Evolutionary conservation across 441 rosid genomes (phyloP).

Genomic region (Rhodomyrtus psidioides): DNA sequence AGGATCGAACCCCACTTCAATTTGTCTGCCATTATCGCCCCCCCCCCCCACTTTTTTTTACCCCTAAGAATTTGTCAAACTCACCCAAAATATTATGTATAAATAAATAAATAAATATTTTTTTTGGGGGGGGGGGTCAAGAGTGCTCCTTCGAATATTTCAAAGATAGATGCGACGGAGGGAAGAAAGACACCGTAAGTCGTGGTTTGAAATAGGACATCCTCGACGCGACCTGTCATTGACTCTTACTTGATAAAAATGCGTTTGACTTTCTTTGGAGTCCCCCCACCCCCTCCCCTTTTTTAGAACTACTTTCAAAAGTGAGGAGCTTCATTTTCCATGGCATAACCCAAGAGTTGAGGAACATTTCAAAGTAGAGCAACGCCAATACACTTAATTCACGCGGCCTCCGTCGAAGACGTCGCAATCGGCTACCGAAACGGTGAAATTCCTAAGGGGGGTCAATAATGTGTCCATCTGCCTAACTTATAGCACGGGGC

Average conservation of each 20-base stretch:
- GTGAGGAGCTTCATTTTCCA: not conserved
- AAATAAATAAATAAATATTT: no score
- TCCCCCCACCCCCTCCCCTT: not conserved
- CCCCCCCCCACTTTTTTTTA: not conserved
- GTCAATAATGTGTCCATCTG: not conserved
- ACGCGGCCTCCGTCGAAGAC: not conserved
- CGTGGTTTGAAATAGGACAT: not conserved
- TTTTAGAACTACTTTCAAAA: not conserved
- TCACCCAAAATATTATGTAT: not conserved
- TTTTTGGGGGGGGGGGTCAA: not conserved
- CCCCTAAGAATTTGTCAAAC: not conserved
- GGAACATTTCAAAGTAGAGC: not conserved
- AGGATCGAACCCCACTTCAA: not conserved
- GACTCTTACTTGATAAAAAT: not conserved
- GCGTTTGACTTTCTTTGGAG: not conserved
- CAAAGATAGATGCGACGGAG: not conserved
- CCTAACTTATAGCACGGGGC: fast-evolving
- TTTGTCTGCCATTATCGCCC: not conserved
- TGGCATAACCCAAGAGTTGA: not conserved
- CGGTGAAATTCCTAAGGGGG: not conserved
- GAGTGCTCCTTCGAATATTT: not conserved
- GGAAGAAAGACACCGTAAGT: not conserved
- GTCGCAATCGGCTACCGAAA: not conserved
- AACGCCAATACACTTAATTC: not conserved
- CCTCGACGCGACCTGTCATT: not conserved